Evolutionary conservation across 768 basidiomycete species (phyloP), one percentile per base, ranked within the genome.

Genomic region (Macrolepiota dolichaula): DNA sequence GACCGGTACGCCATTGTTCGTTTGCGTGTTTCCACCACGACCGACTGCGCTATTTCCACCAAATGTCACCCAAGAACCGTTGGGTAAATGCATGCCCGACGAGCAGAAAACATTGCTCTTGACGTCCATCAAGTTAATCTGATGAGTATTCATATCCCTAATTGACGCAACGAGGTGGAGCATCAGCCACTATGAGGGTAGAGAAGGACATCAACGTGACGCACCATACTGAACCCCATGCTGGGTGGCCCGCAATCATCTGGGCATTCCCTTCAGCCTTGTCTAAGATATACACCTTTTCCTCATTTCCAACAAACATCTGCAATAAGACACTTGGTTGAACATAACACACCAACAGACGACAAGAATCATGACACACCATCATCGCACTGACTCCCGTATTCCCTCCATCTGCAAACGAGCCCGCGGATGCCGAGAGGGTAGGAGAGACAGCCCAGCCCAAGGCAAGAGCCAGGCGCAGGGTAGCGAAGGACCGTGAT

Each of bases 251-350:
- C 61, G 81, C 77, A 61, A 94, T 79, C 65, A 78, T 73, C 3
- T 81, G 82, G 2, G 79, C 78, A 70, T 95, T 94, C 42, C 84
- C 85, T 70, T 94, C 92, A 1, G 87, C 85, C 77, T 97, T 97
- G 78, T 97, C 94, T 15, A 95, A 76, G 29, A 95, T 89, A 73
- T 95, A 96, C 38, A 96, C 89, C 71, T 86, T 92, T 65, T 92
- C 77, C 7, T 81, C 76, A 63, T 88, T 91, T 36, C 91, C 92
- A 58, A 94, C 74, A 71, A 94, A 92, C 84, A 90, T 85, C 90
- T 89, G 55, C 3, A 24, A 35, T 17, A 13, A 13, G n/a, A 7
- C 32, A 25, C n/a, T 27, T 19, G 4, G 2, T 24, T 44, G 15
- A 17, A n/a, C 42, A 44, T 17, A 19, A n/a, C 19, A 7, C 42